Evolutionary conservation across 306 rosid genomes (phyloP), one percentile per base, ranked within the genome.

Genomic region (Cucumis hystrix): DNA sequence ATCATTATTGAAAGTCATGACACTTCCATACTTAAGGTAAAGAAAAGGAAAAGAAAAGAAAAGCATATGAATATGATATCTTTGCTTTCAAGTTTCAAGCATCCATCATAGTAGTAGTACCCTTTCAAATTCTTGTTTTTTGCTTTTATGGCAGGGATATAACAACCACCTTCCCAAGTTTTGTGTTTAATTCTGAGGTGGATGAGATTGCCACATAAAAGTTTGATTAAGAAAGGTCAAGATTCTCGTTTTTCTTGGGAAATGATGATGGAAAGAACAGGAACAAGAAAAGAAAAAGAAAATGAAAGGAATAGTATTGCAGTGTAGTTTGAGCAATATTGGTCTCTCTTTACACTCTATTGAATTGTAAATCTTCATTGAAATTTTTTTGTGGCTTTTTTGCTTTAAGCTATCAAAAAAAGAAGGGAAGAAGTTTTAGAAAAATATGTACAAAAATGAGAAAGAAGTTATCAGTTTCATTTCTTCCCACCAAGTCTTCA

Each of bases 141-240:
- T 33, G 37, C 4, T 37, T 37, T 65, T n/a, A 0, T 5, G 84
- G 89, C 93, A 95, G 99, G 87, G 96, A 95, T 58, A 83, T 95
- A 74, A 95, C 99, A 4, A 95, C 97, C 16, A 76, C 90, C 8
- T 95, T 95, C 74, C 99, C 99, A 59, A 95, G 97, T 80, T 95
- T 95, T 82, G 90, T 95, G 61, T 95, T 95, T 77, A 81, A 95
- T 87, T 84, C 97, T 4, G 88, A 90, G 84, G 86, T 92, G 68
- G 99, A 95, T 20, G 97, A 92, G 78, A 81, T 77, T 10, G 79
- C 71, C 40, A 61, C 79, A n/a, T 77, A 33, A 61, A 17, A 61
- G 3, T 43, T n/a, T 6, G 28, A 40, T 65, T 65, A 17, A 14
- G 25, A 41, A 1, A 23, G 25, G 40, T 17, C 57, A 52, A 43